A percentile compares a stretch with the other conserved stretches of the same genome.
Evolutionary conservation across 2,329 filamentous ascomycete species (phyloP).

Genomic region (Sarocladium brachiariae): DNA sequence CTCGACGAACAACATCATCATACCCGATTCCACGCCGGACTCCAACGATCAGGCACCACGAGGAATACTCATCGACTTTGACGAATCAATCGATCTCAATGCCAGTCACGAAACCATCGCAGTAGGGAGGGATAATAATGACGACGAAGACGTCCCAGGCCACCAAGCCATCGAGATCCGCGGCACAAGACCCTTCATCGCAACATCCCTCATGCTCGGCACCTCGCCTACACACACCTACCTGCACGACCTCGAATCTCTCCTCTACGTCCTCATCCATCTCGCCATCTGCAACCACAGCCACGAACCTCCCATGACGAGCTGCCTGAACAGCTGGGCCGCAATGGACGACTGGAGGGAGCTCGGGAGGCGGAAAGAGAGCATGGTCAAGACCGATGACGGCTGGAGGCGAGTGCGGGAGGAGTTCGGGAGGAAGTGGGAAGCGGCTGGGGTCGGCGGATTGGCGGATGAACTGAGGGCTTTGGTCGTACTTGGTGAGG

Average conservation of each 20-base stretch:
- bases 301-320: constrained; percentile 1
- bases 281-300: not conserved
- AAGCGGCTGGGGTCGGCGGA: not conserved
- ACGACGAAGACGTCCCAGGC: not conserved
- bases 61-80: constrained; percentile 28
- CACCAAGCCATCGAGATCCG: constrained; percentile 7
- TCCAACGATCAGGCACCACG: constrained; percentile 13
- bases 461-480: constrained; percentile 6
- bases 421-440: constrained; percentile 3
- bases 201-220: constrained; percentile 4
- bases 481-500: not conserved
- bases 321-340: not conserved
- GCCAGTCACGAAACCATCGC: not conserved
- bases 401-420: not conserved
- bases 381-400: not conserved
- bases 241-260: constrained; percentile 8
- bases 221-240: not conserved
- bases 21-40: constrained; percentile 16
- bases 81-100: constrained; percentile 12
- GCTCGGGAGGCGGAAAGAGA: not conserved
- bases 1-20: constrained; percentile 31
- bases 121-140: too few species aligned
- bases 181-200: constrained; percentile 7
- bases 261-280: constrained; percentile 6
- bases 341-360: not conserved